Evolutionary conservation across 169 alveolate genomes (phyloP), one percentile per base, ranked within the genome.

Genomic region (Plasmodium ovale): DNA sequence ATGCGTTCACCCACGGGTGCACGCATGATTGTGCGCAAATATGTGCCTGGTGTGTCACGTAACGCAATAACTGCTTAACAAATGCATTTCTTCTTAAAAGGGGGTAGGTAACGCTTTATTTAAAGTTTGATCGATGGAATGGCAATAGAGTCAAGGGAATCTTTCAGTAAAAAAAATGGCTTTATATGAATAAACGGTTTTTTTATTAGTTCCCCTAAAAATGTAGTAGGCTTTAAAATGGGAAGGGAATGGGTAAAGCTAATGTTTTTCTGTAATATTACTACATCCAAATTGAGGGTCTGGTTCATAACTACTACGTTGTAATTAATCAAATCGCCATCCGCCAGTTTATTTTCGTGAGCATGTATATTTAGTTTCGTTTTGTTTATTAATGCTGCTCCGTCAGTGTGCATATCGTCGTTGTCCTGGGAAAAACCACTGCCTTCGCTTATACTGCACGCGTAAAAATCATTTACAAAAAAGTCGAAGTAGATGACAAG

Each of bases 381-480:
- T 69, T 70, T 82, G 49, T 82, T 82, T 59, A 82, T 1, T 64
- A 82, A 53, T 53, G 60, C 51, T 29, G 42, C 64, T 27, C 44
- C 27, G 25, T 42, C 39, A 44, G 49, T 65, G n/a, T n/a, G n/a
- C n/a, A n/a, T n/a, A 42, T 58, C 27, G 25, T 42, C 39, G 29
- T 65, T 65, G n/a, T n/a, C n/a, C n/a, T n/a, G n/a, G n/a, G n/a
- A n/a, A n/a, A n/a, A n/a, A n/a, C n/a, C n/a, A n/a, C n/a, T n/a
- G n/a, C n/a, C n/a, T 44, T 82, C 82, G 23, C 21, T 54, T 64
- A 82, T 23, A 59, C 65, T 82, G 44, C 90, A 82, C 33, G 27
- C 84, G 42, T 82, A 82, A 65, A 82, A 82, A 82, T 82, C 90
- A 35, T 82, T 82, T 51, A 82, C 90, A 51, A 82, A 65, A 65